Evolutionary conservation across 192 early-diverging fungal species (phyloP).

Genomic region (Rhizophagus prolifer): DNA sequence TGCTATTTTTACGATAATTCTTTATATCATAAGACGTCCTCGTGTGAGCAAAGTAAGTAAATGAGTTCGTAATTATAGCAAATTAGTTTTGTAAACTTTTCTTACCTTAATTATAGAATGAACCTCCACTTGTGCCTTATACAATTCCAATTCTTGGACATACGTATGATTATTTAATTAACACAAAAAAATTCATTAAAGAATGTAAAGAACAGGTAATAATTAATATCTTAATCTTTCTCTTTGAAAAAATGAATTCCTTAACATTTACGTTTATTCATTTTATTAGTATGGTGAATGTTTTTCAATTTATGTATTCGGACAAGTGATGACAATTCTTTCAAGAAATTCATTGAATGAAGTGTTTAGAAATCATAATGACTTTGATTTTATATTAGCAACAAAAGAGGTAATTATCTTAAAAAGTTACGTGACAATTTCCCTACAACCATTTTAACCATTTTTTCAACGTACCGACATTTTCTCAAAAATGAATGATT

Average conservation of each 20-base stretch:
- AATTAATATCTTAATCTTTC: neutral
- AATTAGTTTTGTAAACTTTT: too few species aligned
- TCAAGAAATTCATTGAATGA: neutral
- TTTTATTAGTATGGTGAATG: constrained; percentile 9
- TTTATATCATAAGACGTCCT: too few species aligned
- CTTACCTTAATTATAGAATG: neutral
- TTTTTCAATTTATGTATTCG: constrained; percentile 19
- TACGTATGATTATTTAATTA: neutral
- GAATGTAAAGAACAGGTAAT: constrained; percentile 6
- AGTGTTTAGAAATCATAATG: neutral
- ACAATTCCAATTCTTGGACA: constrained; percentile 17
- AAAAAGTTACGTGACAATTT: too few species aligned
- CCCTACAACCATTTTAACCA: too few species aligned
- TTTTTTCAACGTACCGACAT: too few species aligned
- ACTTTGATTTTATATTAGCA: neutral
- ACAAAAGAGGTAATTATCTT: too few species aligned
- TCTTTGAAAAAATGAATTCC: neutral
- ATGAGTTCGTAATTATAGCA: too few species aligned
- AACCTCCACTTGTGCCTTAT: constrained; percentile 14
- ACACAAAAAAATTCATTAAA: neutral
- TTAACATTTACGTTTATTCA: neutral
- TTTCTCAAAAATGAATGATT: too few species aligned
- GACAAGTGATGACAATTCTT: neutral
- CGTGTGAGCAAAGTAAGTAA: too few species aligned
- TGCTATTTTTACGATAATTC: too few species aligned